phyloP scores from a whole-genome alignment of 805 yeast genomes.

The Teunomyces atbi region DNA sequence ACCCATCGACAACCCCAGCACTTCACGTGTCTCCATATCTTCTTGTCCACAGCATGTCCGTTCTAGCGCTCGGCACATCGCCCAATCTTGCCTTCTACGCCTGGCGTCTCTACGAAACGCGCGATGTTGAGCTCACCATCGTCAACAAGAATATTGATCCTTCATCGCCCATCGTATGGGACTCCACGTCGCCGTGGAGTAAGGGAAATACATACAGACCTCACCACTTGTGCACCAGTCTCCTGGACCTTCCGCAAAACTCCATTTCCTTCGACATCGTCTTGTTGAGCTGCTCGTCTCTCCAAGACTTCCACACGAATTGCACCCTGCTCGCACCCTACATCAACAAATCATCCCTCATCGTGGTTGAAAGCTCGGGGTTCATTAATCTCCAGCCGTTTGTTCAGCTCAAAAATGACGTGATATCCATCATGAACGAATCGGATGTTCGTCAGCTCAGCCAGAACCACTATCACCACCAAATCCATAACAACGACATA shows the following conservation, averaged over 20 bases:
- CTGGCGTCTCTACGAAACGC: constrained; percentile 53
- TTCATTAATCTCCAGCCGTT: constrained; percentile 73
- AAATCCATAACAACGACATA: constrained; percentile 40
- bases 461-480: constrained; percentile 27
- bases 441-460: constrained; percentile 47
- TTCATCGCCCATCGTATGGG: constrained; percentile 15
- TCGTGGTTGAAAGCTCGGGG: constrained; percentile 68
- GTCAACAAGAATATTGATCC: constrained; percentile 30
- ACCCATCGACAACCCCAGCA: neutral
- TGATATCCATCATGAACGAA: constrained; percentile 62
- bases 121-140: constrained; percentile 33
- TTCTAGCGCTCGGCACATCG: constrained; percentile 41
- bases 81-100: constrained; percentile 60
- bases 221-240: constrained; percentile 11
- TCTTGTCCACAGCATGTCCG: neutral
- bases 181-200: constrained; percentile 13
- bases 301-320: constrained; percentile 38
- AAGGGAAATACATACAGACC: constrained; percentile 15
- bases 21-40: neutral
- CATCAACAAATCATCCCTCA: constrained; percentile 41
- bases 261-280: constrained; percentile 31
- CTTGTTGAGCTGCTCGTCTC: constrained; percentile 31
- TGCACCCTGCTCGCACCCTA: constrained; percentile 24
- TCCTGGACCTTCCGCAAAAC: constrained; percentile 11
- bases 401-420: constrained; percentile 41